Conservation (phyloP, 305 asterid genomes). For the Striga hermonthica region DNA sequence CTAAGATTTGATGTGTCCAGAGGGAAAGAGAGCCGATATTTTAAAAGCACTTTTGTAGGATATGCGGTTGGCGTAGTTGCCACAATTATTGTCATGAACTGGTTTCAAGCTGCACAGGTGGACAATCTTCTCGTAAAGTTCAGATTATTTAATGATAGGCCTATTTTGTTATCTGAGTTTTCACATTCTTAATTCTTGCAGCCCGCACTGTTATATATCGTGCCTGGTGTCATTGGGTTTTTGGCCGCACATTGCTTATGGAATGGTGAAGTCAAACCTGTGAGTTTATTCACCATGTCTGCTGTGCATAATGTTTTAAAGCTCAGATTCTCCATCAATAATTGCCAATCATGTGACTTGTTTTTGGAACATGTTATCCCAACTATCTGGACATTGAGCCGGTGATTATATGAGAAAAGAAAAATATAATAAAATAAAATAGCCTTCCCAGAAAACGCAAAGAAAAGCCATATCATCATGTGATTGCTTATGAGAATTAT, state of each 20-base stretch:
- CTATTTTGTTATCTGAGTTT: background rate
- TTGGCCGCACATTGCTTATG: constrained; percentile 80
- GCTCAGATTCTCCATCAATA: background rate
- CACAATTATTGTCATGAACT: constrained; percentile 91
- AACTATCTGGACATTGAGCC: background rate
- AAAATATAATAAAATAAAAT: no score
- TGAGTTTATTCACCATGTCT: constrained; percentile 32
- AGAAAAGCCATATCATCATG: no score
- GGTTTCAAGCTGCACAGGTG: constrained; percentile 99
- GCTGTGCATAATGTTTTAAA: background rate
- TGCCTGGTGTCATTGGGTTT: constrained; percentile 84
- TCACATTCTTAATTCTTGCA: constrained; percentile 36
- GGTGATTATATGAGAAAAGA: no score
- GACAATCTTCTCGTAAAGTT: constrained; percentile 11
- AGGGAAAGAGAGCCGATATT: constrained; percentile 73
- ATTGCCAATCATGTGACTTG: background rate
- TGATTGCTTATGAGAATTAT: no score
- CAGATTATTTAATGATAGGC: background rate
- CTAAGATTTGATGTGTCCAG: constrained; percentile 92
- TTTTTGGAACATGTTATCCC: background rate
- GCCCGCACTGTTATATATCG: constrained; percentile 93
- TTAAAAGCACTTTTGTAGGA: constrained; percentile 86
- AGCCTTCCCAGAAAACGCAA: no score
- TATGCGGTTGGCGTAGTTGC: constrained; percentile 61
- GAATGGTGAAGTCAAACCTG: constrained; percentile 87